A percentile compares a stretch with the other conserved stretches of the same genome.
These are phyloP conservation scores for Bretschneidera sinensis DNA, from an alignment of 345 rosid genomes.

Conservation along the genomic window DNA sequence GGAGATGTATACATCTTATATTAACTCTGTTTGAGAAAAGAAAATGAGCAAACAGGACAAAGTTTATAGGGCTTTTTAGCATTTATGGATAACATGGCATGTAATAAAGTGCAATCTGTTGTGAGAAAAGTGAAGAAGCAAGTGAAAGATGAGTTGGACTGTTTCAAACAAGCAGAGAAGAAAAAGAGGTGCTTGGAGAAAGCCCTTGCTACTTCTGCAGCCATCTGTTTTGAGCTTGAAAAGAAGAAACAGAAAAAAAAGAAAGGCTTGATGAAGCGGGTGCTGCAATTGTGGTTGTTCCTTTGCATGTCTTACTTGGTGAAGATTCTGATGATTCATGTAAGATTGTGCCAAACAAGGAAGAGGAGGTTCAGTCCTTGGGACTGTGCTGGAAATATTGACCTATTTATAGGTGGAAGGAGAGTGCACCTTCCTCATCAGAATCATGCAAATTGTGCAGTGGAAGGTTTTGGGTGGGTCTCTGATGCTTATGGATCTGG, in stretches of 20 bases:
- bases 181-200: conserved; percentile 81
- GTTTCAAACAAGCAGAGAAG: conserved; percentile 87
- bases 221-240: conserved; percentile 72
- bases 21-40: conserved; percentile 25
- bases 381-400: conserved; percentile 38
- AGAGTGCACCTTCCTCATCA: conserved; percentile 29
- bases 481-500: conserved; percentile 44
- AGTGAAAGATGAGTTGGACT: conserved; percentile 74
- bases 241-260: conserved; percentile 79
- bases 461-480: conserved; percentile 53
- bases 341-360: conserved; percentile 41
- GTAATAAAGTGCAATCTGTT: conserved; percentile 59
- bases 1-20: conserved; percentile 55
- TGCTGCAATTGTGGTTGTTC: conserved; percentile 98
- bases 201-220: conserved; percentile 87
- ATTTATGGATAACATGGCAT: conserved; percentile 60
- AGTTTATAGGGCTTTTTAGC: conserved; percentile 22
- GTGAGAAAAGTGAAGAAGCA: conserved; percentile 69
- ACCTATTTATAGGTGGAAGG: conserved; percentile 43
- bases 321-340: conserved; percentile 87
- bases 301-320: conserved; percentile 77
- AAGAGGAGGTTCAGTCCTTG: conserved; percentile 45
- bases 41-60: conserved; percentile 25
- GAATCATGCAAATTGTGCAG: conserved; percentile 32
- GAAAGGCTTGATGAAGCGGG: conserved; percentile 95